phyloP scores from a whole-genome alignment of 2,329 filamentous ascomycete species.

The Phyllosticta citrichinensis region DNA sequence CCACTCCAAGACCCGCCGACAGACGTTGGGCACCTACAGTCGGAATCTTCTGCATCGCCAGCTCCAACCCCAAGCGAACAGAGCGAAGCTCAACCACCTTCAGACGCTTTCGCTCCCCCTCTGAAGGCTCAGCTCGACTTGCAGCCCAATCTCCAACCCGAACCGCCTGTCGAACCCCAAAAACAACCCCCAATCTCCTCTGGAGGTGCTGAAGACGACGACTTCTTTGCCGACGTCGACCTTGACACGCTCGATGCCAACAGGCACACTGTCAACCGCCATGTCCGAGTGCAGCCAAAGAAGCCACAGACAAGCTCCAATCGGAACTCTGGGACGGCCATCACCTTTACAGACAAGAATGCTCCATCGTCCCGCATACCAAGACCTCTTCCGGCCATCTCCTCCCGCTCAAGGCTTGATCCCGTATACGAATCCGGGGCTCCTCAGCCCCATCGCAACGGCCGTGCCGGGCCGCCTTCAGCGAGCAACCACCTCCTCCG shows the following conservation, averaged over 20 bases:
- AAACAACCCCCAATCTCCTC: neutral
- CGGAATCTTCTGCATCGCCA: slow-evolving; percentile 12
- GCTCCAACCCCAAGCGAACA: slow-evolving; percentile 14
- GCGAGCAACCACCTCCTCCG: slow-evolving; percentile 46
- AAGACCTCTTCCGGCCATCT: slow-evolving; percentile 51
- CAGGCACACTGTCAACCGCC: slow-evolving; percentile 79
- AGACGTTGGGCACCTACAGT: neutral
- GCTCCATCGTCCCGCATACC: slow-evolving; percentile 60
- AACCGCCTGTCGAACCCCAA: neutral
- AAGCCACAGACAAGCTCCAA: slow-evolving; percentile 56
- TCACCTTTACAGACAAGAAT: slow-evolving; percentile 80
- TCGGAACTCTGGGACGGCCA: slow-evolving; percentile 63
- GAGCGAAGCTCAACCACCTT: slow-evolving; percentile 13
- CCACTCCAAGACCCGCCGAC: neutral
- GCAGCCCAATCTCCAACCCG: slow-evolving; percentile 8
- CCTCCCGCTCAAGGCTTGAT: slow-evolving; percentile 55
- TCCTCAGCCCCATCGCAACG: slow-evolving; percentile 55
- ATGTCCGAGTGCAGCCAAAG: slow-evolving; percentile 72
- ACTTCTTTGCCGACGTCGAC: slow-evolving; percentile 79
- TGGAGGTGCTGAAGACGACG: slow-evolving; percentile 44
- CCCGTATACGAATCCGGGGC: slow-evolving; percentile 86
- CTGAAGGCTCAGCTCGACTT: neutral
- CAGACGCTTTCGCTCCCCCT: slow-evolving; percentile 2
- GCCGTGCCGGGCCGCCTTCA: slow-evolving; percentile 42
- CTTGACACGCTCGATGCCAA: slow-evolving; percentile 71